Evolutionary conservation across 73 alveolate species (phyloP), one percentile per base, ranked within the genome.

Genomic region (Paramecium sonneborni): DNA sequence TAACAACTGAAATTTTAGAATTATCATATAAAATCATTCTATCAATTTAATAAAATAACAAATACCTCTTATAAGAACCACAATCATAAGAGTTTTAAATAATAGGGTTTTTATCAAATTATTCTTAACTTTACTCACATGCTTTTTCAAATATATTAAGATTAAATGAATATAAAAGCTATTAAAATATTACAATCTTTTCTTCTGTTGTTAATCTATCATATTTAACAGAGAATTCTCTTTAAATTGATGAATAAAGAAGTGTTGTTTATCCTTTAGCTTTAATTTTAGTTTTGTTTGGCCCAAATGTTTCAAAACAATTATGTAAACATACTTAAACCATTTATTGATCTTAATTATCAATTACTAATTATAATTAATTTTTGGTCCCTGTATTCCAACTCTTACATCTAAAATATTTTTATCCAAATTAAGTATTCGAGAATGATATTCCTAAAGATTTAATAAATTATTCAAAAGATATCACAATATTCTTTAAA

Each of bases 231-330:
- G 76, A 32, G 28, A 79, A 79, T 79, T 79, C 90, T 46, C 74
- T 79, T 62, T 79, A 24, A 1, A 79, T 79, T 18, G 46, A 38
- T 10, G 43, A 23, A 46, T 79, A 79, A 1, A 43, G 46, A 0
- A 79, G 35, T 2, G 69, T 39, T 10, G 90, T 79, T 44, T 79
- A 24, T 1, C 90, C 90, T 79, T 79, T 4, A 23, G 43, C 90
- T 20, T 41, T 79, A 9, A 79, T 37, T 79, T 44, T 79, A 6
- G 90, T 44, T 46, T 79, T 79, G 6, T 79, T 46, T 30, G 90
- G 90, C 1, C 90, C 90, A 79, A 79, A 79, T 23, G 90, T 43
- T 10, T 79, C 90, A 79, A 79, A 79, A 46, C 90, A 79, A 79
- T 79, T 79, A 1, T 43, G 23, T 38, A 79, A 24, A 23, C 41